Conservation (phyloP, 305 asterid species). For the Fraxinus latifolia region DNA sequence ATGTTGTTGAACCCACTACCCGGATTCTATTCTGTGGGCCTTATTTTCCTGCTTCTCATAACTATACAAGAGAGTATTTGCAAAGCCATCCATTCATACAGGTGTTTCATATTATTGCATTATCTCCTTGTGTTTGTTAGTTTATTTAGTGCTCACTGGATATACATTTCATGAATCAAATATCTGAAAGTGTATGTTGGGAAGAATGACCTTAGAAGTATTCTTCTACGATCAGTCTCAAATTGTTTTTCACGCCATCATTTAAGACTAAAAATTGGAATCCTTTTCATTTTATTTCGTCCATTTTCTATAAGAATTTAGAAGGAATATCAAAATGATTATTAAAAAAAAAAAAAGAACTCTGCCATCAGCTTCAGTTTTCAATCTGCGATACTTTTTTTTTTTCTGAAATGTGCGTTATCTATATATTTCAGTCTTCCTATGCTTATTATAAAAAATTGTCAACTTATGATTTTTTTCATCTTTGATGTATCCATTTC, state of each 20-base stretch:
- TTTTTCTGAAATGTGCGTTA: neutral
- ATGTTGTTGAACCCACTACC: slow-evolving; percentile 31
- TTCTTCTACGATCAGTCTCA: neutral
- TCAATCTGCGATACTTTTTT: neutral
- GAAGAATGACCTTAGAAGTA: neutral
- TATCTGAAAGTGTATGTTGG: neutral
- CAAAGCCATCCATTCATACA: slow-evolving; percentile 52
- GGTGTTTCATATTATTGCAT: slow-evolving; percentile 38
- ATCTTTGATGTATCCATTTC: neutral
- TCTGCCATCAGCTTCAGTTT: neutral
- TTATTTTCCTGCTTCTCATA: slow-evolving; percentile 71
- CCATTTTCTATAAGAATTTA: neutral
- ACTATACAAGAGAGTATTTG: slow-evolving; percentile 71
- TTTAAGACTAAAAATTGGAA: neutral
- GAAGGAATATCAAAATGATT: neutral
- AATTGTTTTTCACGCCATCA: neutral
- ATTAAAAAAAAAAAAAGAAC: neutral
- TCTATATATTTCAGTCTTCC: neutral
- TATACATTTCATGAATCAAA: neutral
- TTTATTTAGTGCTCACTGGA: neutral
- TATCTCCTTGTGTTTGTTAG: neutral
- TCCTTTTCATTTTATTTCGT: neutral
- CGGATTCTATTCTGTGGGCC: slow-evolving; percentile 84
- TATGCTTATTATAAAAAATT: neutral
- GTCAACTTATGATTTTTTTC: neutral